Evolutionary conservation across 768 basidiomycete species (phyloP).

Genomic region (Scleroderma citrinum): DNA sequence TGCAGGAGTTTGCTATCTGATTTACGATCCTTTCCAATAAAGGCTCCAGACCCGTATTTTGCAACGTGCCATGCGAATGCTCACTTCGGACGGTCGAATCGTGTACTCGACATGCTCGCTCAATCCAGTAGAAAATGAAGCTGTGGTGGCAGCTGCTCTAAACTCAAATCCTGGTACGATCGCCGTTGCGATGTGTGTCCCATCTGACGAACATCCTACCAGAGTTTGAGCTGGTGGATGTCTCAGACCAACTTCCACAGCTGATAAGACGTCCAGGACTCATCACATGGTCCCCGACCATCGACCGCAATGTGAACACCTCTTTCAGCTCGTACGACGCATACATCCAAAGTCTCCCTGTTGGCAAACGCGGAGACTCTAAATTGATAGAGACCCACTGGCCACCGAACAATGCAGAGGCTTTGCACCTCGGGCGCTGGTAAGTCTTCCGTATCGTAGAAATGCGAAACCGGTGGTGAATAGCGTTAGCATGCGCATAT

Average conservation of each 20-base stretch:
- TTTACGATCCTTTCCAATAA: constrained; percentile 4
- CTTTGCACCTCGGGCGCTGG: constrained; percentile 69
- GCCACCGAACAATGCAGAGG: constrained; percentile 63
- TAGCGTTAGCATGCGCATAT: constrained; percentile 67
- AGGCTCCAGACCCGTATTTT: constrained; percentile 93
- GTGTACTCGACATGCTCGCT: constrained; percentile 98
- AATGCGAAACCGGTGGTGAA: too few species aligned
- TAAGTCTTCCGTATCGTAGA: constrained; percentile 26
- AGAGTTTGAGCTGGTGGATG: constrained; percentile 80
- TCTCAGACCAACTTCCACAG: constrained; percentile 63
- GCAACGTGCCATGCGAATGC: constrained; percentile 85
- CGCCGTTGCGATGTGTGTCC: background rate
- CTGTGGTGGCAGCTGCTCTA: constrained; percentile 84
- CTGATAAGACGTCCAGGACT: constrained; percentile 74
- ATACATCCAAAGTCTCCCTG: constrained; percentile 46
- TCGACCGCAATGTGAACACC: constrained; percentile 44
- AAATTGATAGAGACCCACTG: constrained; percentile 73
- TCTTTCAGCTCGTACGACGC: constrained; percentile 57
- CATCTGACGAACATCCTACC: background rate
- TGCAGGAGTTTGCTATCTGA: background rate
- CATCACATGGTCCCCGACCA: constrained; percentile 70
- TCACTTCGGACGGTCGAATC: constrained; percentile 75
- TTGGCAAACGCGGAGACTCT: constrained; percentile 42
- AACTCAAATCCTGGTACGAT: constrained; percentile 56
- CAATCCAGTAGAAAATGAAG: constrained; percentile 97